Conservation (phyloP, 441 rosid species). For the Pelargonium cotyledonis region DNA sequence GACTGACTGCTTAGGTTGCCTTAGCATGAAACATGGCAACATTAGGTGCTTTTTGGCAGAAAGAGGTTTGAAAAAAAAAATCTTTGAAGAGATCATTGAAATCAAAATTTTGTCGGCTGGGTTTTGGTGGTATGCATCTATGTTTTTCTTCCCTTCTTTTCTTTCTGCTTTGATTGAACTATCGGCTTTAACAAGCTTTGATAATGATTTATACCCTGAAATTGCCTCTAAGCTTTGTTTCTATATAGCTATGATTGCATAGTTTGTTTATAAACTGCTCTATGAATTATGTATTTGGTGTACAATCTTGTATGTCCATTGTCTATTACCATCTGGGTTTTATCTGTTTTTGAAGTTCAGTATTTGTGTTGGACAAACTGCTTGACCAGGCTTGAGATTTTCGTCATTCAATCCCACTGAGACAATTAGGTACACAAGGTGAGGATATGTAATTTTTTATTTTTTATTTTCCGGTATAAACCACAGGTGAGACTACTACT, state of each 20-base stretch:
- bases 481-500: no score
- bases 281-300: neutral
- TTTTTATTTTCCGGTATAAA: no score
- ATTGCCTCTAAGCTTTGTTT: neutral
- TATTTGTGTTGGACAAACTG: neutral
- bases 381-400: neutral
- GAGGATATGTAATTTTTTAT: no score
- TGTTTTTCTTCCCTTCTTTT: neutral
- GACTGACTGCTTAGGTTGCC: slow-evolving; percentile 18
- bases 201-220: neutral
- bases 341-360: slow-evolving; percentile 1
- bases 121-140: neutral
- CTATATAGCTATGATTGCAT: neutral
- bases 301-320: neutral
- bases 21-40: slow-evolving; percentile 11
- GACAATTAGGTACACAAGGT: no score
- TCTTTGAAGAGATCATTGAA: neutral
- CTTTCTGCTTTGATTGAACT: neutral
- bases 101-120: slow-evolving; percentile 4
- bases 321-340: neutral
- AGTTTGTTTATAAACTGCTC: neutral
- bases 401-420: neutral
- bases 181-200: neutral
- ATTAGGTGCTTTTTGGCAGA: slow-evolving; percentile 1
- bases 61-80: neutral